Base-by-base conservation (phyloP, 139 green algal species). In the Volvox reticuliferus region DNA sequence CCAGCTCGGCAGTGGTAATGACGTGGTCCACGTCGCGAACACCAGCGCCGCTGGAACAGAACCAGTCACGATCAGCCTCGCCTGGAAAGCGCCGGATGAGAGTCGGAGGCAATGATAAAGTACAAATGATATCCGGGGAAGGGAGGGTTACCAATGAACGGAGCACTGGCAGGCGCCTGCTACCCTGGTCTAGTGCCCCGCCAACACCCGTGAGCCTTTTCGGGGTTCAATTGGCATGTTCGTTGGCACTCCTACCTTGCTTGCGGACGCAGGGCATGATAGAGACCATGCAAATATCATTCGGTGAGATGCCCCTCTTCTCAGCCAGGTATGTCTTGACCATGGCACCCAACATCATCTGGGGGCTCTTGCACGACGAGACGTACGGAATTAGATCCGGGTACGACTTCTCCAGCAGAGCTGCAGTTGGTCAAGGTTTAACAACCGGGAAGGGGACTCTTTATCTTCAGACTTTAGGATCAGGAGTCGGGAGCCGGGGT, bases 191-290 rank as follows among this genome's bases (percentile, higher is more conserved):
- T 28, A 3, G 14, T 28, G 22, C 67, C n/a, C n/a, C n/a, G n/a
- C n/a, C n/a, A n/a, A n/a, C n/a, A n/a, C n/a, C n/a, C n/a, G n/a
- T n/a, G n/a, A n/a, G n/a, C n/a, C n/a, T n/a, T n/a, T n/a, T n/a
- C n/a, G n/a, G n/a, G n/a, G n/a, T n/a, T n/a, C n/a, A n/a, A n/a
- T n/a, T n/a, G n/a, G n/a, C n/a, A n/a, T n/a, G 14, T 28, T 28
- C 67, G 67, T 28, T 75, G 24, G 24, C 2, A 75, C 32, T 18
- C 79, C 79, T 79, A 81, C 93, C 91, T 89, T 96, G 94, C 91
- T 97, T 97, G 65, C 92, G 88, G 44, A 96, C 93, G 83, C 95
- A 97, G 12, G 96, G 96, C 96, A 97, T 97, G 44, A 97, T n/a
- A 17, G 86, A 94, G 21, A 94, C 90, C 50, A 91, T 91, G 63